A percentile compares a stretch with the other conserved stretches of the same genome.
phyloP scores from a whole-genome alignment of 2,329 filamentous ascomycete genomes.

The Xylariaceae sp. region DNA sequence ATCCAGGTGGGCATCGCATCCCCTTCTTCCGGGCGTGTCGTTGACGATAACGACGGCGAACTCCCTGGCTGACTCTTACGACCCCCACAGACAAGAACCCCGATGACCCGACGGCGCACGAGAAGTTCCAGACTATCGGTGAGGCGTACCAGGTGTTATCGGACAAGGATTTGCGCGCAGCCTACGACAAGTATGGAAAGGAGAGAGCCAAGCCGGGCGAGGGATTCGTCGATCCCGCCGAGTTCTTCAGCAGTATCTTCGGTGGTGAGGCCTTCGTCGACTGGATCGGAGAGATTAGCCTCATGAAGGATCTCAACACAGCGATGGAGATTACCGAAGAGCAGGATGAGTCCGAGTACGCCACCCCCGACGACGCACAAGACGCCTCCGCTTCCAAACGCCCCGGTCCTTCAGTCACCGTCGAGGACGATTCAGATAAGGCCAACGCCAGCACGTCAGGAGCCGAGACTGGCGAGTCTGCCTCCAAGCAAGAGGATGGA shows the following conservation, averaged over 20 bases:
- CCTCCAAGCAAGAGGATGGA: constrained; percentile 26
- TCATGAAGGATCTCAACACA: constrained; percentile 97
- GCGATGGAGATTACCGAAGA: constrained; percentile 96
- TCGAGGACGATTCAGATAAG: constrained; percentile 31
- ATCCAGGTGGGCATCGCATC: constrained; percentile 58
- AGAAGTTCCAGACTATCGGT: constrained; percentile 85
- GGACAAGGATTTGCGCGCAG: constrained; percentile 76
- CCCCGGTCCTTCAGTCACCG: constrained; percentile 22
- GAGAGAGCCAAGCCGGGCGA: constrained; percentile 85
- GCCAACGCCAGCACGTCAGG: constrained; percentile 30
- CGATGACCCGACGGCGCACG: constrained; percentile 87
- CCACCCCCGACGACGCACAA: constrained; percentile 52
- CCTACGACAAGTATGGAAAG: constrained; percentile 97
- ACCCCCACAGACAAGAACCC: constrained; percentile 80
- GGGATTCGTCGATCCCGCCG: constrained; percentile 90
- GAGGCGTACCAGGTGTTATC: constrained; percentile 77
- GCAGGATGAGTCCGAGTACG: constrained; percentile 50
- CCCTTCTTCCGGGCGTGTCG: background rate
- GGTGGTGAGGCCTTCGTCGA: constrained; percentile 93
- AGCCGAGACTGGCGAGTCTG: constrained; percentile 22
- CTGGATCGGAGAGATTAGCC: constrained; percentile 94
- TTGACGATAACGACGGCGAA: background rate
- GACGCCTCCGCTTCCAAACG: constrained; percentile 19
- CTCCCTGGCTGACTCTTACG: constrained; percentile 12
- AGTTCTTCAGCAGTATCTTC: constrained; percentile 99